Conservation (phyloP, 768 basidiomycete species). For the Obba rivulosa region DNA sequence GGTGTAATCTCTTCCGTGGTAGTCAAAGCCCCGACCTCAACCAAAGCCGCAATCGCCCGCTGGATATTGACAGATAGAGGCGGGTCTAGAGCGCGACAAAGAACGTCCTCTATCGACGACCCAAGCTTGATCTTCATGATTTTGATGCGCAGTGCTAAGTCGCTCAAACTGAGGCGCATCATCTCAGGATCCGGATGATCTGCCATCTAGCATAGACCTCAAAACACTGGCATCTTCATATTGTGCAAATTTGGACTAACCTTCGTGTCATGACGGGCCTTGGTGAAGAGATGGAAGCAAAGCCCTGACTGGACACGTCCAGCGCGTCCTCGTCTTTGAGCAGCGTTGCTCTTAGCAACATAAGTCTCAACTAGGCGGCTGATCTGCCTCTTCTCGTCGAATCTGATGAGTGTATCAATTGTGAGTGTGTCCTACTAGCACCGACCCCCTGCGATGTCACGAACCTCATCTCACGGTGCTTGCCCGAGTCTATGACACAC, state of each 20-base stretch:
- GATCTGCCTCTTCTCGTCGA: slow-evolving; percentile 95
- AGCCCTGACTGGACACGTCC: slow-evolving; percentile 87
- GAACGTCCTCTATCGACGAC: slow-evolving; percentile 81
- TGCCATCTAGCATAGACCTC: slow-evolving; percentile 53
- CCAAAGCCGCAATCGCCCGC: slow-evolving; percentile 82
- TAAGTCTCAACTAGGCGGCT: slow-evolving; percentile 89
- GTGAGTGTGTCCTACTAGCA: no score
- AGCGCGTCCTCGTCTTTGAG: slow-evolving; percentile 84
- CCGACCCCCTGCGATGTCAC: slow-evolving; percentile 4
- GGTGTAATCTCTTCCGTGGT: slow-evolving; percentile 86
- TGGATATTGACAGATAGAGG: slow-evolving; percentile 84
- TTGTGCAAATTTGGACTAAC: slow-evolving; percentile 28
- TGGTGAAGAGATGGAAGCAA: slow-evolving; percentile 96
- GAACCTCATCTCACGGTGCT: slow-evolving; percentile 90
- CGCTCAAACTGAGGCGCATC: slow-evolving; percentile 86
- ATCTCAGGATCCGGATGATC: slow-evolving; percentile 94
- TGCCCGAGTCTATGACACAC: slow-evolving; percentile 92
- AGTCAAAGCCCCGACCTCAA: slow-evolving; percentile 90
- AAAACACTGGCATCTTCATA: not conserved
- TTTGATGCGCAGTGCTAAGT: slow-evolving; percentile 87
- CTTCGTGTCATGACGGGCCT: slow-evolving; percentile 74
- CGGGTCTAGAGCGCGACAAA: slow-evolving; percentile 85
- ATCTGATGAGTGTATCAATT: slow-evolving; percentile 39
- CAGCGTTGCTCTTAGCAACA: slow-evolving; percentile 86
- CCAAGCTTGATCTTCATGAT: slow-evolving; percentile 90